These are phyloP conservation scores for Cutaneotrichosporon mucoides DNA, from an alignment of 1,284 basidiomycete genomes.

Conservation along the genomic window DNA sequence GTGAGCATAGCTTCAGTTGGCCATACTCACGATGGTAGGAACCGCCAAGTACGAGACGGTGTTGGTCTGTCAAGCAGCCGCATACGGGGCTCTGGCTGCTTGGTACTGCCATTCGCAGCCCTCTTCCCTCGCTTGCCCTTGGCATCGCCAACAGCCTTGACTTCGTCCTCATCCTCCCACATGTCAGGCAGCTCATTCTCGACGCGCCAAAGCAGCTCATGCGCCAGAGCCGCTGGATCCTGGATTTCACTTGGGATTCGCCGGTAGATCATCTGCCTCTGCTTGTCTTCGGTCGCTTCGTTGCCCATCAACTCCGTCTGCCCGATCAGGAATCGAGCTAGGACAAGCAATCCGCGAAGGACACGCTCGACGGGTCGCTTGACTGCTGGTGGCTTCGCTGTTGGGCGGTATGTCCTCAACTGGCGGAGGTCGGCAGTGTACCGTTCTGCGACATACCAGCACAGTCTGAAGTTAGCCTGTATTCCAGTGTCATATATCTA, in stretches of 20 bases:
- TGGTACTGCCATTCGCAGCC: neutral
- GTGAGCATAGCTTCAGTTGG: no score
- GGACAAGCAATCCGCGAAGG: slow-evolving; percentile 63
- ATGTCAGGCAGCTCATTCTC: slow-evolving; percentile 60
- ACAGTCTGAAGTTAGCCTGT: slow-evolving; percentile 56
- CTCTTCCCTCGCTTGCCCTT: slow-evolving; percentile 7
- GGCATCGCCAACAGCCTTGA: slow-evolving; percentile 29
- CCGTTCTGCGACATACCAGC: slow-evolving; percentile 83
- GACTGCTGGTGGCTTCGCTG: slow-evolving; percentile 4
- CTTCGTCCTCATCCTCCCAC: slow-evolving; percentile 63
- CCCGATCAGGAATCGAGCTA: slow-evolving; percentile 72
- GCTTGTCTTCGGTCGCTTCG: slow-evolving; percentile 54
- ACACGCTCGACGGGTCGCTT: slow-evolving; percentile 53
- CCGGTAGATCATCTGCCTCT: slow-evolving; percentile 67
- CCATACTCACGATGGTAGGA: slow-evolving; percentile 8
- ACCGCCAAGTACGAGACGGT: slow-evolving; percentile 9
- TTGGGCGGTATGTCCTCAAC: slow-evolving; percentile 56
- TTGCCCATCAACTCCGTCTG: slow-evolving; percentile 66
- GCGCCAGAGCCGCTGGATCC: slow-evolving; percentile 67
- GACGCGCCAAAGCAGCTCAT: slow-evolving; percentile 76
- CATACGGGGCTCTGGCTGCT: neutral
- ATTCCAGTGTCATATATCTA: slow-evolving; percentile 44
- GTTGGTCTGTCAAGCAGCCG: slow-evolving; percentile 10
- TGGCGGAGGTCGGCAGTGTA: slow-evolving; percentile 67
- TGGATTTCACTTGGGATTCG: slow-evolving; percentile 73